A percentile compares a stretch with the other conserved stretches of the same genome.
Conservation (phyloP, 2,329 filamentous ascomycete genomes). For the Boeremia exigua region DNA sequence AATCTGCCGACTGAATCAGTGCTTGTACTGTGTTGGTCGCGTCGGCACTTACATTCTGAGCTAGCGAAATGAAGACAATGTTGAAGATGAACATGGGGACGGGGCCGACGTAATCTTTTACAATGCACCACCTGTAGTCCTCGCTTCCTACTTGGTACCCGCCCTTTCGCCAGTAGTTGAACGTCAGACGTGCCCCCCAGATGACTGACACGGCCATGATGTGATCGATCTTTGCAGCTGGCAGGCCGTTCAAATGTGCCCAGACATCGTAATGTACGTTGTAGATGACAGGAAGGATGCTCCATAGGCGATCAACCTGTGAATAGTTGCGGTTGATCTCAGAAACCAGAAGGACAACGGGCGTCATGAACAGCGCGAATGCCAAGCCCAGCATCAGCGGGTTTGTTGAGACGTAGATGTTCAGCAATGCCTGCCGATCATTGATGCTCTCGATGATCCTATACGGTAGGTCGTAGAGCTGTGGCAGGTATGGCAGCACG, state of each 20-base stretch:
- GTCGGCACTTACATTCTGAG: constrained; percentile 63
- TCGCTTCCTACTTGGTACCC: constrained; percentile 89
- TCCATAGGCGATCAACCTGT: constrained; percentile 95
- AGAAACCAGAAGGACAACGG: constrained; percentile 74
- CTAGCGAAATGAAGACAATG: constrained; percentile 83
- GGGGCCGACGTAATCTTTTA: constrained; percentile 69
- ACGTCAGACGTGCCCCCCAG: constrained; percentile 93
- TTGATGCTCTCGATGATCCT: constrained; percentile 62
- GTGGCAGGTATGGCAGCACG: constrained; percentile 78
- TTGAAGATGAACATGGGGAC: constrained; percentile 84
- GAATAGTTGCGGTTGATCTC: constrained; percentile 94
- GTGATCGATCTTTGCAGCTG: constrained; percentile 73
- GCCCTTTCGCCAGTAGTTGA: constrained; percentile 95
- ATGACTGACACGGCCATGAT: constrained; percentile 71
- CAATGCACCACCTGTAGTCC: constrained; percentile 89
- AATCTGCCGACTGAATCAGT: constrained; percentile 54
- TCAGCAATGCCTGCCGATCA: constrained; percentile 66
- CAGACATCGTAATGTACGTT: constrained; percentile 84
- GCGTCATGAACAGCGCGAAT: constrained; percentile 72
- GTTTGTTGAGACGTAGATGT: constrained; percentile 84
- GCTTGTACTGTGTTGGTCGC: not conserved
- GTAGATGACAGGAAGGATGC: constrained; percentile 84
- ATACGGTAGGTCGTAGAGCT: constrained; percentile 56
- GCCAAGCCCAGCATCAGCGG: constrained; percentile 79
- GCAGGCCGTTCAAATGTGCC: constrained; percentile 75